phyloP scores from a whole-genome alignment of 2,329 filamentous ascomycete genomes.

The Daldinia sp. region DNA sequence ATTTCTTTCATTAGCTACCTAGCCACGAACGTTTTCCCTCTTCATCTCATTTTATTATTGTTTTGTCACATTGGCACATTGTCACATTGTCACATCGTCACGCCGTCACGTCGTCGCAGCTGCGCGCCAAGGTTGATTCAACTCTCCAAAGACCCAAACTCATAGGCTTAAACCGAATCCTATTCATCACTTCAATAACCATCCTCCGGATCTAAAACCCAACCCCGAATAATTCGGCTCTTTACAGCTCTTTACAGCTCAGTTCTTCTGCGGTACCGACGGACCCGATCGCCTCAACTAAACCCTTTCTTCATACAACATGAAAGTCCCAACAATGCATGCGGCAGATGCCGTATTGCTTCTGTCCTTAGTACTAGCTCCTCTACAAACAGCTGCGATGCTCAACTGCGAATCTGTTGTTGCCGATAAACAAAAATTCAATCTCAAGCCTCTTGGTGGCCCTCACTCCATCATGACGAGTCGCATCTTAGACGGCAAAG shows the following conservation, averaged over 20 bases:
- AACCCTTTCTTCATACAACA: slow-evolving; percentile 43
- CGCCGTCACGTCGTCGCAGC: background rate
- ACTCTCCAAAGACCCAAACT: background rate
- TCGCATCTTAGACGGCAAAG: slow-evolving; percentile 63
- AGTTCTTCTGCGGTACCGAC: slow-evolving; percentile 21
- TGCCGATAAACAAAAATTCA: slow-evolving; percentile 70
- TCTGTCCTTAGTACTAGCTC: slow-evolving; percentile 54
- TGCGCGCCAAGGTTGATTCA: background rate
- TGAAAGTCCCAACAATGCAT: slow-evolving; percentile 56
- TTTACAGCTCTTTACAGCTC: slow-evolving; percentile 1
- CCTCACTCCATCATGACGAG: slow-evolving; percentile 76
- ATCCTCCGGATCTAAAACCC: background rate
- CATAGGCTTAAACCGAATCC: background rate
- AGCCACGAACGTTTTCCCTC: background rate
- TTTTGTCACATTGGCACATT: background rate
- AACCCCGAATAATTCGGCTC: background rate
- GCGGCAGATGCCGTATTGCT: slow-evolving; percentile 53
- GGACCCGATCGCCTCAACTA: slow-evolving; percentile 29
- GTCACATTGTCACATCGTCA: background rate
- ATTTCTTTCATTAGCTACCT: background rate
- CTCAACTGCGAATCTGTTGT: slow-evolving; percentile 73
- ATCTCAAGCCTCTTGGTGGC: slow-evolving; percentile 73
- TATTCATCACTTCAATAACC: background rate
- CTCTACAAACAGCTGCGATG: slow-evolving; percentile 59
- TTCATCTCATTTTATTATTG: background rate